Base-by-base conservation (phyloP, 768 basidiomycete genomes). In the Goffeauzyma gilvescens region DNA sequence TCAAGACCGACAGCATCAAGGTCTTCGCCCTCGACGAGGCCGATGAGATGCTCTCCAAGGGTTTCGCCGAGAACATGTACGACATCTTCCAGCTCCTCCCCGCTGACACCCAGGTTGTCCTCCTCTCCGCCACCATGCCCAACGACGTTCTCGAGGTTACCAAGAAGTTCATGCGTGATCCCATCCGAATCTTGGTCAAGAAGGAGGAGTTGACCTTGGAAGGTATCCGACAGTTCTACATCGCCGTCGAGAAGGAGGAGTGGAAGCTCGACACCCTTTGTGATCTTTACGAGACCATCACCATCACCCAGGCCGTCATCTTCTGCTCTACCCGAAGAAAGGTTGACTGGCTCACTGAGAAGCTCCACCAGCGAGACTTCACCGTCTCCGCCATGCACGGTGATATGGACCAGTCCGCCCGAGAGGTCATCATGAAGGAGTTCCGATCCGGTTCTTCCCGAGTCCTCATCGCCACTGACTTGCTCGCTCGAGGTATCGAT, bases 211-310 rank as follows among this genome's bases (percentile, higher is more conserved):
- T 95, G 72, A 93, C 90, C 39, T 72, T 95, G 44, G 90, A 98
- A 50, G 68, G 67, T 50, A 63, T 65, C 56, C 56, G 58, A 45
- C 64, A 65, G 50, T 64, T 65, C 64, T 63, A 45, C 71, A 84
- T 98, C 38, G 90, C 89, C 34, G 90, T 98, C 43, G 90, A 95
- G 68, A 93, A 95, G 68, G 90, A 98, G 66, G 90, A 98, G 60
- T 95, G 89, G 89, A 98, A 98, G 63, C 89, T 93, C 59, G 89
- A 95, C 66, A 95, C 89, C 0, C 72, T 98, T 24, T 93, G 83
- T 61, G 90, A 93, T 68, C 68, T 98, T 36, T 96, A 93, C 67
- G 90, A 96, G 65, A 95, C 90, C 22, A 76, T 98, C 52, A 95
- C 89, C 41, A 95, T 98, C 64, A 95, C 89, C 6, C 90, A 95